Evolutionary conservation across 768 basidiomycete species (phyloP).

Genomic region (Bullera alba): DNA sequence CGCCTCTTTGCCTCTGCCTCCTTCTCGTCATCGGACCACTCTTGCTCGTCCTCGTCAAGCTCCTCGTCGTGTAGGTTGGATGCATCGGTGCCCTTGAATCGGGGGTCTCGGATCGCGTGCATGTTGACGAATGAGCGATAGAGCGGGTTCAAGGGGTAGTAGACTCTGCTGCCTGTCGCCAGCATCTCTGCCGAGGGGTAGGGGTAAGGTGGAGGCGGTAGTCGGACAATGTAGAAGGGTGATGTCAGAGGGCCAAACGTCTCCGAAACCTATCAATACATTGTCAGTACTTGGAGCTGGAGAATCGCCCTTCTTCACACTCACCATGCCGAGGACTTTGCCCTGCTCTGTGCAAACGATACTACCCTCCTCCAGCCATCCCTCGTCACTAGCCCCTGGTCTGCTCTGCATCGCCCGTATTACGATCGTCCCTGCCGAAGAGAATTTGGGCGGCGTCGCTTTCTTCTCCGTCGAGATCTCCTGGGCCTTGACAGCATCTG

Average conservation of each 20-base stretch:
- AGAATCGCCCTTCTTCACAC: constrained; percentile 46
- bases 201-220: constrained; percentile 55
- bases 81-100: constrained; percentile 80
- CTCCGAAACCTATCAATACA: constrained; percentile 65
- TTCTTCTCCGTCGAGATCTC: neutral
- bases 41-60: constrained; percentile 76
- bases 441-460: constrained; percentile 15
- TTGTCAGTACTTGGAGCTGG: neutral
- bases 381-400: constrained; percentile 34
- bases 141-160: constrained; percentile 63
- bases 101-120: constrained; percentile 55
- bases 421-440: constrained; percentile 36
- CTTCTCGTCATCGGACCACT: constrained; percentile 92
- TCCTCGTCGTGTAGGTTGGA: constrained; percentile 94
- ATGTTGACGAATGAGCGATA: constrained; percentile 77
- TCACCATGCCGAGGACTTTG: constrained; percentile 80
- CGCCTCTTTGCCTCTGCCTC: constrained; percentile 66
- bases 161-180: constrained; percentile 53
- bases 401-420: constrained; percentile 34
- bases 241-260: constrained; percentile 90
- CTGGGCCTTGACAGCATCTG: neutral
- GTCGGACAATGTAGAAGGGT: constrained; percentile 82
- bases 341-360: constrained; percentile 83
- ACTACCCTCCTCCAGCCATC: constrained; percentile 72
- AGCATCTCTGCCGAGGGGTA: constrained; percentile 29